phyloP scores from a whole-genome alignment of 2,329 filamentous ascomycete genomes.

The Diaporthe caulivora region DNA sequence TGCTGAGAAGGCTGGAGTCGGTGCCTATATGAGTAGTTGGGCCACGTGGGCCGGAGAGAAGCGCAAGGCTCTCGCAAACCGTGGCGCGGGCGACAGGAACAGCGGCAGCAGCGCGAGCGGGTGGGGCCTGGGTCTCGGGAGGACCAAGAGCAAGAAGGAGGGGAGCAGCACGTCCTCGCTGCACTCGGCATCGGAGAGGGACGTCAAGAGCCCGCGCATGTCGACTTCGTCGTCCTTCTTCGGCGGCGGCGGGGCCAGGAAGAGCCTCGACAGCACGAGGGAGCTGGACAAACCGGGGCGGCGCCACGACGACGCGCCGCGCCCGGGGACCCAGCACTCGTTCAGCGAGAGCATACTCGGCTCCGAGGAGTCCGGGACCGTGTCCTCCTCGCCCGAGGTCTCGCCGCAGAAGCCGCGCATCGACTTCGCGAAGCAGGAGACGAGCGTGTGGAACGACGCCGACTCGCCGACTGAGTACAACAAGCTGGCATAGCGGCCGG shows the following conservation, averaged over 20 bases:
- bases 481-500: constrained; percentile 32
- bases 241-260: constrained; percentile 28
- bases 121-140: constrained; percentile 52
- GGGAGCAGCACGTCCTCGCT: constrained; percentile 38
- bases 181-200: constrained; percentile 39
- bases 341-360: constrained; percentile 42
- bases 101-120: constrained; percentile 41
- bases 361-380: constrained; percentile 32
- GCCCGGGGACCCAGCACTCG: constrained; percentile 39
- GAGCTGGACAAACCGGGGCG: constrained; percentile 1
- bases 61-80: constrained; percentile 67
- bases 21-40: constrained; percentile 74
- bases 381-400: constrained; percentile 36
- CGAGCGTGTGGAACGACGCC: constrained; percentile 38
- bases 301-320: constrained; percentile 38
- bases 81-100: constrained; percentile 41
- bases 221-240: constrained; percentile 42
- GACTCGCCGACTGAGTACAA: constrained; percentile 30
- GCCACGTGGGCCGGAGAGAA: constrained; percentile 81
- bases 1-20: constrained; percentile 64
- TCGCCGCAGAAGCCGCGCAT: constrained; percentile 35
- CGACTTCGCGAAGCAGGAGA: constrained; percentile 39
- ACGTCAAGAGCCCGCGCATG: constrained; percentile 41
- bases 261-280: constrained; percentile 27
- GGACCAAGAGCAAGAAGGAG: constrained; percentile 42